Evolutionary conservation across 2,329 filamentous ascomycete species (phyloP).

Genomic region (Neonectria faginata): DNA sequence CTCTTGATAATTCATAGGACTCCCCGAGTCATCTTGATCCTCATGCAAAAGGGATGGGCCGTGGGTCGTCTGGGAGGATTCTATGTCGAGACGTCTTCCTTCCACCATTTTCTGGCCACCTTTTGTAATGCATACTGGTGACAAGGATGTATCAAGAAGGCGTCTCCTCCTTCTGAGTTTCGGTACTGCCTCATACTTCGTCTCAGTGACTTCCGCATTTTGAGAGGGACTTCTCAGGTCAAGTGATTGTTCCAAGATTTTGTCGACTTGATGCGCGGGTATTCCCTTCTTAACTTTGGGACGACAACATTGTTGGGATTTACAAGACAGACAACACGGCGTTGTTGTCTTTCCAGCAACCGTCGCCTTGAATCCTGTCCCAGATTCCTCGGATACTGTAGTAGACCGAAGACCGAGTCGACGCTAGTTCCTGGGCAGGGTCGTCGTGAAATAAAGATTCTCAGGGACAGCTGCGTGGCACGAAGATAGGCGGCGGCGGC

Average conservation of each 20-base stretch:
- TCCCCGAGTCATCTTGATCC: neutral
- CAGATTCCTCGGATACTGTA: neutral
- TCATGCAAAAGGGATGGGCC: neutral
- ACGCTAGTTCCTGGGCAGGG: slow-evolving; percentile 27
- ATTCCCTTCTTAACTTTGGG: slow-evolving; percentile 15
- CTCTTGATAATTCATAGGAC: neutral
- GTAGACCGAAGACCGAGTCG: slow-evolving; percentile 29
- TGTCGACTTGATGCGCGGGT: slow-evolving; percentile 28
- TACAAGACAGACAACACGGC: neutral
- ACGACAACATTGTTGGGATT: slow-evolving; percentile 1
- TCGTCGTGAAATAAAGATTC: slow-evolving; percentile 9
- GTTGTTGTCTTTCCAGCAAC: neutral
- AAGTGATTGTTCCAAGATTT: slow-evolving; percentile 25
- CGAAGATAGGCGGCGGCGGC: neutral
- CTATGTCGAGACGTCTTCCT: neutral
- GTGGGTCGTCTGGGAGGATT: neutral
- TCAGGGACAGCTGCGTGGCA: neutral
- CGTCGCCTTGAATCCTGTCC: neutral
- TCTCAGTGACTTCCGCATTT: neutral
- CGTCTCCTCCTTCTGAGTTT: no score
- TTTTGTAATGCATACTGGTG: neutral
- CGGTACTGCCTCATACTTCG: neutral
- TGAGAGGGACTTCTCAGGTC: slow-evolving; percentile 2
- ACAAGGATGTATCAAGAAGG: neutral
- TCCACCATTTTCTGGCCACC: neutral